phyloP scores from a whole-genome alignment of 73 alveolate genomes.

The Tetrahymena malaccensis region DNA sequence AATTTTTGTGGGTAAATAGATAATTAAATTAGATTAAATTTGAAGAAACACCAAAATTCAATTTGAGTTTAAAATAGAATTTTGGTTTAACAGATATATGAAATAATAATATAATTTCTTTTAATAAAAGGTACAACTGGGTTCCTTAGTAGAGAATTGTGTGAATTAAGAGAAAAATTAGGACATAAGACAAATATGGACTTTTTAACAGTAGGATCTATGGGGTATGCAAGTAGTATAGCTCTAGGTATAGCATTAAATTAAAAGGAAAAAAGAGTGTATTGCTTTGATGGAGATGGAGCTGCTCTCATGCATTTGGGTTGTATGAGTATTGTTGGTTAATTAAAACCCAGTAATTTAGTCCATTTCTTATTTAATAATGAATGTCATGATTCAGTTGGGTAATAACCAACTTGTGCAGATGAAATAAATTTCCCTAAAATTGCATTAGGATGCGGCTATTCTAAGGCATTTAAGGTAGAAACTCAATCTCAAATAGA shows the following conservation, averaged over 20 bases:
- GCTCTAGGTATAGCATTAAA: constrained; percentile 51
- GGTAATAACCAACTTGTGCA: not conserved
- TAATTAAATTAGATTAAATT: not conserved
- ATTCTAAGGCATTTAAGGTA: not conserved
- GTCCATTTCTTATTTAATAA: not conserved
- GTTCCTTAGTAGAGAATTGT: constrained; percentile 69
- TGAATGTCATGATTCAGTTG: not conserved
- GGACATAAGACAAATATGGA: constrained; percentile 12
- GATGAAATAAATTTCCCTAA: not conserved
- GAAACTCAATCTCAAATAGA: not conserved
- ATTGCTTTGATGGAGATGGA: not conserved
- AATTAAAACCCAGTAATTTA: not conserved
- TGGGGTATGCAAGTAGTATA: constrained; percentile 74
- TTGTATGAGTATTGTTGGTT: not conserved
- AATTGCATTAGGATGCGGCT: not conserved
- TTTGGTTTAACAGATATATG: not conserved
- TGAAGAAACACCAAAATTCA: not conserved
- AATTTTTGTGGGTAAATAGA: not conserved
- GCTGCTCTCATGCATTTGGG: not conserved
- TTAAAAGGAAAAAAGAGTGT: not conserved
- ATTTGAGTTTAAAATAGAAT: not conserved
- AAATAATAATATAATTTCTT: not conserved
- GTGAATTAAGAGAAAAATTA: constrained; percentile 57
- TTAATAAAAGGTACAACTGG: constrained; percentile 58
- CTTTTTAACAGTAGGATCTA: constrained; percentile 64